phyloP scores from a whole-genome alignment of 176 grass and related monocot species.

The Lolium multiflorum region DNA sequence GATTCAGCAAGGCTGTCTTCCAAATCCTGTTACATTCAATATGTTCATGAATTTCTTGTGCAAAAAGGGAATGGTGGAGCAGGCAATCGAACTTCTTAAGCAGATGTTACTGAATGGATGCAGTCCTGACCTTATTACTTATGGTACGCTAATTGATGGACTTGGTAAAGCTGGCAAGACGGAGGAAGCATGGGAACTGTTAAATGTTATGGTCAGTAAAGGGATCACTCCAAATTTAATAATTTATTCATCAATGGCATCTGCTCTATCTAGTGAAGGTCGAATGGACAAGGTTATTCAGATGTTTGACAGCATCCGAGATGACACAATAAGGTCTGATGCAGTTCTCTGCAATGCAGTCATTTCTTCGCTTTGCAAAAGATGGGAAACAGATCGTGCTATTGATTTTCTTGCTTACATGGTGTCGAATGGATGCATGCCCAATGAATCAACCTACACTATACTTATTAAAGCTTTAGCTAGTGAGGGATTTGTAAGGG shows the following conservation, averaged over 20 bases:
- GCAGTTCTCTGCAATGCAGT: conserved; percentile 59
- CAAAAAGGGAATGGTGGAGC: conserved; percentile 59
- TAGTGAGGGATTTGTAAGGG: conserved; percentile 51
- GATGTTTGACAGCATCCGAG: conserved; percentile 48
- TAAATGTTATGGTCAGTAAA: conserved; percentile 57
- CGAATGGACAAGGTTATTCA: conserved; percentile 46
- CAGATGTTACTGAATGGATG: conserved; percentile 63
- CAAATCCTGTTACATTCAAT: conserved; percentile 67
- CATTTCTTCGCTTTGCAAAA: conserved; percentile 61
- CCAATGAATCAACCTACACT: conserved; percentile 57
- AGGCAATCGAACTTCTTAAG: conserved; percentile 65
- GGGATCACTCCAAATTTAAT: conserved; percentile 60
- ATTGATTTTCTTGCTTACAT: conserved; percentile 57
- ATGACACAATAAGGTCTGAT: conserved; percentile 43
- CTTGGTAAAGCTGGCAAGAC: conserved; percentile 62
- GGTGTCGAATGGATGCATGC: conserved; percentile 52
- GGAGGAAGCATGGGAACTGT: conserved; percentile 47
- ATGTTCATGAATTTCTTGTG: conserved; percentile 64
- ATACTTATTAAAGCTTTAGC: conserved; percentile 60
- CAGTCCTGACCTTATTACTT: conserved; percentile 58
- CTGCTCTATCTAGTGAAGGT: conserved; percentile 54
- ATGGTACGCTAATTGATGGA: conserved; percentile 62
- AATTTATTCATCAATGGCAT: conserved; percentile 58
- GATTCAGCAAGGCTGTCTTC: conserved; percentile 57
- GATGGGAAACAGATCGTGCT: conserved; percentile 46